These are phyloP conservation scores for Cryptococcus floricola DNA, from an alignment of 1,284 basidiomycete genomes.

Conservation along the genomic window DNA sequence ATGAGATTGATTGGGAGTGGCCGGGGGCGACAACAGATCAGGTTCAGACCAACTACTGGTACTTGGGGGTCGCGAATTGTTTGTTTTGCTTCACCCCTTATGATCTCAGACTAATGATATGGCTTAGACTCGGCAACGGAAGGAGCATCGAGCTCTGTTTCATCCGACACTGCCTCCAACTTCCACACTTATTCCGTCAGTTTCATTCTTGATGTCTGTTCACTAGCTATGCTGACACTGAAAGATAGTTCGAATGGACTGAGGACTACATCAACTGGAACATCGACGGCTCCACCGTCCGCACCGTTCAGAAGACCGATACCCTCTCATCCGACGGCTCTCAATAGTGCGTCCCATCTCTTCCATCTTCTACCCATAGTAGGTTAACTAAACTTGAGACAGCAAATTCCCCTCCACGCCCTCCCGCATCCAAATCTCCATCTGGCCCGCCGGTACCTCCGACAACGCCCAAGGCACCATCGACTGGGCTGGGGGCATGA, in stretches of 20 bases:
- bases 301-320: constrained; percentile 62
- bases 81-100: constrained; percentile 39
- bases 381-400: background rate
- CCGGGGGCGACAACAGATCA: constrained; percentile 54
- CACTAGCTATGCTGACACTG: background rate
- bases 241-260: constrained; percentile 68
- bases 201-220: background rate
- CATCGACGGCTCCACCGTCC: constrained; percentile 66
- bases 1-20: constrained; percentile 80
- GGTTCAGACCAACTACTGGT: constrained; percentile 68
- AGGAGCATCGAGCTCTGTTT: constrained; percentile 48
- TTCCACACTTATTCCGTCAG: constrained; percentile 73
- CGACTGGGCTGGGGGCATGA: constrained; percentile 71
- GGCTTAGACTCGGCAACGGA: constrained; percentile 35
- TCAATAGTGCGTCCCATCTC: constrained; percentile 10
- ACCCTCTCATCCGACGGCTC: constrained; percentile 54
- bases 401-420: constrained; percentile 68
- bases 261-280: constrained; percentile 62
- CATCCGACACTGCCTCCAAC: constrained; percentile 61
- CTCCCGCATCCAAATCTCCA: constrained; percentile 68
- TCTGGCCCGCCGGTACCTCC: constrained; percentile 73
- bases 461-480: constrained; percentile 62
- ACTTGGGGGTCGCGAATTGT: constrained; percentile 64
- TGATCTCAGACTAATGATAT: background rate
- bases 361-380: background rate